Evolutionary conservation across 2,329 filamentous ascomycete genomes (phyloP), one percentile per base, ranked within the genome.

Genomic region (Trichoderma koningii): DNA sequence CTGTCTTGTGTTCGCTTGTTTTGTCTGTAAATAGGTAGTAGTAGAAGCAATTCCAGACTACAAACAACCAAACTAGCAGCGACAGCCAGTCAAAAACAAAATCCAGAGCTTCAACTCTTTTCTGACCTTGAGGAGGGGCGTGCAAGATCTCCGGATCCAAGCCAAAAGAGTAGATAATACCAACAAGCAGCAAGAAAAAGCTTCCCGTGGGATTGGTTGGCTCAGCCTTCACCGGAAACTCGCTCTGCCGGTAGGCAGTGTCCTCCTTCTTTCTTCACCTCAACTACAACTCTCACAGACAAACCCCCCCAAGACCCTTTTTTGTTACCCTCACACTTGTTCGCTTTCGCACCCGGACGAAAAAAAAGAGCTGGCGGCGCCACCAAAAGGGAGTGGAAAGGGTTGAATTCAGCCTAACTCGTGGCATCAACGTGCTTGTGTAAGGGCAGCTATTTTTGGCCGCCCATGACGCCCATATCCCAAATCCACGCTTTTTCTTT

Each of bases 371-470:
- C 17, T 15, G 41, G 41, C 55, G 55, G 41, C 42, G 57, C 59
- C 59, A 62, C 59, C 52, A 28, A 62, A 38, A n/a, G 30, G 50
- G 41, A 23, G 52, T 51, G 30, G 55, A 57, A 64, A 56, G 41
- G 41, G 52, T 51, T 42, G 55, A 51, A 64, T 64, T 64, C 62
- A 64, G 62, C 62, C 62, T 57, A 64, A 57, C 55, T 51, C 55
- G 52, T 56, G 62, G 59, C 59, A 42, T 21, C 50, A 62, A 53
- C 59, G 59, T 62, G 59, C 59, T 62, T 47, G 50, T 23, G 41
- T 45, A 53, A 55, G 38, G 59, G 50, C 50, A 53, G 59, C 59
- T 62, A 62, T 62, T 62, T 62, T 62, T 62, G 59, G 59, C 48
- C 59, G 48, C 48, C 48, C 47, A 61, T 42, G 47, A 61, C 57